Base-by-base conservation (phyloP, 257 asterid species). In the Scutellaria galericulata region DNA sequence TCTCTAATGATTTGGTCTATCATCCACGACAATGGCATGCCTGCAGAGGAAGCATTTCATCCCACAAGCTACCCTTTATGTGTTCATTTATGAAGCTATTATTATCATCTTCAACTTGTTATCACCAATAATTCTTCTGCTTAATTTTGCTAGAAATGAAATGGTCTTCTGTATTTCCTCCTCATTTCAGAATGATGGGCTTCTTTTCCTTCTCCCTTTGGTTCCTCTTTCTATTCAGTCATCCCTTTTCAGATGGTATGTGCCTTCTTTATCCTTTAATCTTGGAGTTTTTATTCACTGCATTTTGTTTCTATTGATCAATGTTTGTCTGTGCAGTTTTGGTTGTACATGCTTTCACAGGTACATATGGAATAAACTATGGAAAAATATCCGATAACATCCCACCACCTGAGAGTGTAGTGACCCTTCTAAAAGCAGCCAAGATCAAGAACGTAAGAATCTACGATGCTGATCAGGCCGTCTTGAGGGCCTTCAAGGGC, bases 301-400 rank as follows among this genome's bases (percentile, higher is more conserved):
- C 27, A 24, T 31, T 48, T 37, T 65, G 56, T 63, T 10, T 46
- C 9, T 1, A 12, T 5, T 3, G 14, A 47, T 5, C 6, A 9
- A 11, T 47, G 53, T 31, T 31, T 31, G 37, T 31, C 37, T 31
- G 37, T 7, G 0, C 35, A 45, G 88, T 76, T 66, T 7, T 74
- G 46, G 75, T 72, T 12, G 93, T 62, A 15, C 72, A 77, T 5
- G 92, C 87, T 41, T 85, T 92, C 81, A 85, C 84, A 4, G 98
- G 98, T n/a, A 92, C 94, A 0, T 90, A 85, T 22, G 98, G 97
- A 22, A 83, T 92, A 22, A 92, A 92, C 77, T 92, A 92, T 48
- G 98, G 97, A 7, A 79, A 83, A 54, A 62, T 92, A 62, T 87
- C 96, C 0, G 90, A 88, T 83, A 87, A 92, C 59, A 84, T 92